Evolutionary conservation across 2,329 filamentous ascomycete genomes (phyloP), one percentile per base, ranked within the genome.

Genomic region (Zymoseptoria tritici): DNA sequence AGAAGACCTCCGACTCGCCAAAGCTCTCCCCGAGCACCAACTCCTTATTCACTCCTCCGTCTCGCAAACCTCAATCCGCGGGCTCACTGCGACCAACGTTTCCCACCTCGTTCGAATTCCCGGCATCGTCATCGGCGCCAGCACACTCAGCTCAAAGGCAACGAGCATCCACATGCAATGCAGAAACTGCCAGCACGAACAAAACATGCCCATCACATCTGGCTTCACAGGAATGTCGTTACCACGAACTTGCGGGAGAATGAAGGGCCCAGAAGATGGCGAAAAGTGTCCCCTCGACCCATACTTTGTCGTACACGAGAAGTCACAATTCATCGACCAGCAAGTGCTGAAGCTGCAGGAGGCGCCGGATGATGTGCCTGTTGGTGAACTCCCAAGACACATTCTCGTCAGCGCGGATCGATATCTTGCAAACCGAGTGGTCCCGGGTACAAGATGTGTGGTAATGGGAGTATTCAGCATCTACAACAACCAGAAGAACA

Each of bases 381-480:
- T 99, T 1, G 94, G 94, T 78, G 94, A 99, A 76, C 79, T 99
- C 55, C 94, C 94, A 2, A 84, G 94, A 50, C 94, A 99, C 69
- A 95, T 99, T 52, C 83, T 97, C 62, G 90, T 99, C 62, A 96
- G 92, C 0, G 94, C 94, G n/a, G 94, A 99, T 72, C 85, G 94
- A 57, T 97, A 97, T 72, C 80, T 99, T 53, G 94, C 93, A 9
- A 99, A 99, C 73, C 85, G 91, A 56, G 94, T 99, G 2, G 92
- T 99, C 3, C 94, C 94, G 5, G 94, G 94, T 29, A 95, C 93
- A 55, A 84, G 93, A 73, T 99, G 94, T 74, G 96, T 91, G 2
- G 83, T 99, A 19, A 97, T 94, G 84, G 94, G 94, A 20, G 91
- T 99, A 36, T 99, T 97, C 78, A 97, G 93, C 29, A 97, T 97